Evolutionary conservation across 495 filamentous ascomycete species (phyloP).

Genomic region (Aspergillus leporis): DNA sequence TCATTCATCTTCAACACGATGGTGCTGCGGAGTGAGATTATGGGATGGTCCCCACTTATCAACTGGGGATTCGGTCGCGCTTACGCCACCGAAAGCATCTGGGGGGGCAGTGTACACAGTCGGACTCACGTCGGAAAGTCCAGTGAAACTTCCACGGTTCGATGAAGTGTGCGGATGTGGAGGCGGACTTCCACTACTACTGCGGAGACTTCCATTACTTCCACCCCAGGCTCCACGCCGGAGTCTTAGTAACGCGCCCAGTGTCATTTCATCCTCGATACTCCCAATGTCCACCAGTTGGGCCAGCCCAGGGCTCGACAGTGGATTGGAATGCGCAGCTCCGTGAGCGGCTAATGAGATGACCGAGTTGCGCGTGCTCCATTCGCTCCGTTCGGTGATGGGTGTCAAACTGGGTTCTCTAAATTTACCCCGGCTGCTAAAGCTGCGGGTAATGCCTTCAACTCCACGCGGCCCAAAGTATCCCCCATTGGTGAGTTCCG

Average conservation of each 20-base stretch:
- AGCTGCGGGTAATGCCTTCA: conserved; percentile 62
- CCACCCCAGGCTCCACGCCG: conserved; percentile 78
- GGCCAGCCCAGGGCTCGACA: conserved; percentile 63
- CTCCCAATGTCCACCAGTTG: conserved; percentile 70
- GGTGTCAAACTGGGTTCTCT: conserved; percentile 91
- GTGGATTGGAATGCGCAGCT: conserved; percentile 37
- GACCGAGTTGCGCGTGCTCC: conserved; percentile 89
- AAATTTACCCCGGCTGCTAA: conserved; percentile 69
- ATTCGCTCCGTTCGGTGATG: conserved; percentile 94
- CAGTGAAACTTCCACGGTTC: conserved; percentile 38
- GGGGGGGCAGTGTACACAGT: conserved; percentile 25
- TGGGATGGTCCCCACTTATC: conserved; percentile 15
- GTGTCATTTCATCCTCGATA: conserved; percentile 68
- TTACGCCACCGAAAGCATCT: conserved; percentile 18
- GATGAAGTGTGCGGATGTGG: conserved; percentile 37
- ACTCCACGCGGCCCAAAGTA: conserved; percentile 77
- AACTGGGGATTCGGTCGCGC: conserved; percentile 18
- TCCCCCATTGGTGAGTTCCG: conserved; percentile 75
- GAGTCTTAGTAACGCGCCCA: conserved; percentile 70
- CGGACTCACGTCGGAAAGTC: conserved; percentile 39
- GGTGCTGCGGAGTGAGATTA: conserved; percentile 3
- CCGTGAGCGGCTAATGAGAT: conserved; percentile 68
- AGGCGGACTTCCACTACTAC: conserved; percentile 61
- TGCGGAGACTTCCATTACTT: conserved; percentile 70
- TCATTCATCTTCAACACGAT: background rate